Conservation (phyloP, 371 early-diverging fungal species). For the Circinella minor region DNA sequence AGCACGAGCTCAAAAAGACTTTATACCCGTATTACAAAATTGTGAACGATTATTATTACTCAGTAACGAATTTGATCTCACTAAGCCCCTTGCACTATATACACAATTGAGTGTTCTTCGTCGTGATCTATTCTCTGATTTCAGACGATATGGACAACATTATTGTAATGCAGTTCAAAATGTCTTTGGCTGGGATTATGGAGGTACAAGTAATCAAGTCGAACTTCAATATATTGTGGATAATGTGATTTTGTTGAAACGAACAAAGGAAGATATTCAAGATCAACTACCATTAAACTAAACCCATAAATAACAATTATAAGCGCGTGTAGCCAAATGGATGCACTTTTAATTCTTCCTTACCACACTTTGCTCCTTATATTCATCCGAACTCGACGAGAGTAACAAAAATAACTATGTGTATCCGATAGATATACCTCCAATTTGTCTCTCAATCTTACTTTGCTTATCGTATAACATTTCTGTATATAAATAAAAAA, state of each 20-base stretch:
- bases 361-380: too few relatives aligned
- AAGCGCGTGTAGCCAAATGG: too few relatives aligned
- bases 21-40: constrained; percentile 33
- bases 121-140: constrained; percentile 40
- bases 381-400: too few relatives aligned
- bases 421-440: too few relatives aligned
- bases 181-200: constrained; percentile 41
- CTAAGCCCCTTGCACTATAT: constrained; percentile 63
- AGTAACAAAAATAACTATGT: too few relatives aligned
- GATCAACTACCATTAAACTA: constrained; percentile 9
- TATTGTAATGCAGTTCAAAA: constrained; percentile 59
- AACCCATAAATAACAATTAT: neutral
- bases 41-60: constrained; percentile 40
- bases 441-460: too few relatives aligned
- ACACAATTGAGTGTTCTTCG: constrained; percentile 55
- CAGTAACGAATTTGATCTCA: constrained; percentile 62
- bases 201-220: constrained; percentile 17
- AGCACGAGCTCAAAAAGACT: constrained; percentile 39
- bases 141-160: constrained; percentile 53
- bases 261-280: constrained; percentile 7
- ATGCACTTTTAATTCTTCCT: too few relatives aligned
- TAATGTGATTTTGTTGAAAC: constrained; percentile 7
- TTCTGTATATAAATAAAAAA: too few relatives aligned
- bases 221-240: constrained; percentile 19
- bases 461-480: too few relatives aligned